Evolutionary conservation across 2,329 filamentous ascomycete species (phyloP), one percentile per base, ranked within the genome.

Genomic region (Pestalotiopsis sp.): DNA sequence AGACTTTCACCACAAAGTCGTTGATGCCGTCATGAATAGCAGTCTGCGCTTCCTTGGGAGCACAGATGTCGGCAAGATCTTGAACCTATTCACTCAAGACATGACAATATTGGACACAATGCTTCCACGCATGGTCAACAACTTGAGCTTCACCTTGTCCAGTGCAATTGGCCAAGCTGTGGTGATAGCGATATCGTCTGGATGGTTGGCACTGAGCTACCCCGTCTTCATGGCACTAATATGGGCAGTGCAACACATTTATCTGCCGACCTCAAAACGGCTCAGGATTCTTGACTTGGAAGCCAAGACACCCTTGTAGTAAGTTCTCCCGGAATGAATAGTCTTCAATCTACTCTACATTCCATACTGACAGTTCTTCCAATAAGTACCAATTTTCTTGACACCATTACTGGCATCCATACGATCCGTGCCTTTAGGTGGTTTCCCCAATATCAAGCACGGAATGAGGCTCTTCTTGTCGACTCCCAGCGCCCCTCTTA

Each of bases 281-380:
- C 75, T 91, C 7, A 83, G 89, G 63, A 81, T 89, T 23, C 76
- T 91, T 12, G 89, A 91, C 60, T 82, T 91, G 1, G 89, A 91
- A 74, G 83, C 86, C 1, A 90, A 91, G 71, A 85, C 85, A 0
- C 88, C 88, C 0, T 77, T 90, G 0, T 89, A 87, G 78, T 86
- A 82, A 17, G 80, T 66, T 39, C 70, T 17, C 36, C 14, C 6
- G 7, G 6, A 25, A 39, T 9, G 27, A n/a, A 27, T 11, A 23
- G n/a, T n/a, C 41, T 45, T 45, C 41, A n/a, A 45, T 3, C 13
- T 14, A 6, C n/a, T 49, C 6, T 9, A 49, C 14, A n/a, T 9
- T n/a, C 4, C 17, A 20, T 62, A 23, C 59, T 62, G 3, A 62
- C n/a, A 62, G 17, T n/a, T 7, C 2, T 62, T 39, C 36, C 17